Evolutionary conservation across 768 basidiomycete species (phyloP).

Genomic region (Sarcodon aspratus): DNA sequence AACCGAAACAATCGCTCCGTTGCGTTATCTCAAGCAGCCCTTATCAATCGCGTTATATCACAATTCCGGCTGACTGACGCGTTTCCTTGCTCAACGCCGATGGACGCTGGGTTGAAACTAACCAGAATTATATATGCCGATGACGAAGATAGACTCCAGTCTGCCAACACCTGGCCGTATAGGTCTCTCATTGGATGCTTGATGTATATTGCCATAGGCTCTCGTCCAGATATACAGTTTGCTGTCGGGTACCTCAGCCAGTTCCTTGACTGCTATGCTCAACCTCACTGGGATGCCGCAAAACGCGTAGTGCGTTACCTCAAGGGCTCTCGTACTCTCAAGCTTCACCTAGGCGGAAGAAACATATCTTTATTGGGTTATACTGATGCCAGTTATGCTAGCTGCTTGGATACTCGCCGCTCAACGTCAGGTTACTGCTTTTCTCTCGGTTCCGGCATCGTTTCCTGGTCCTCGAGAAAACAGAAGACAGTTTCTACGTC

Average conservation of each 20-base stretch:
- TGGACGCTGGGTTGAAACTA: slow-evolving; percentile 5
- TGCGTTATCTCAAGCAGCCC: slow-evolving; percentile 7
- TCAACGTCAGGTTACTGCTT: slow-evolving; percentile 17
- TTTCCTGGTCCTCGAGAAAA: slow-evolving; percentile 15
- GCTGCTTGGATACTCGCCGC: slow-evolving; percentile 9
- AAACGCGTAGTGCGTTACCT: slow-evolving; percentile 16
- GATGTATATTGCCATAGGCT: slow-evolving; percentile 15
- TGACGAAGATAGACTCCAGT: slow-evolving; percentile 5
- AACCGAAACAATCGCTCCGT: slow-evolving; percentile 11
- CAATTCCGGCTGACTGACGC: slow-evolving; percentile 6
- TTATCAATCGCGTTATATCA: slow-evolving; percentile 8
- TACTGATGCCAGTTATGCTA: slow-evolving; percentile 17
- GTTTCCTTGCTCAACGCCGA: slow-evolving; percentile 7
- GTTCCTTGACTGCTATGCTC: slow-evolving; percentile 10
- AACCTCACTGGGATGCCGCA: slow-evolving; percentile 11
- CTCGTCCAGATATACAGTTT: slow-evolving; percentile 20
- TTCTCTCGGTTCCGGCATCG: slow-evolving; percentile 9
- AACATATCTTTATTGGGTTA: too few relatives aligned
- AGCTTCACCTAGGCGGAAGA: slow-evolving; percentile 8
- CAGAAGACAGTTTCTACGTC: slow-evolving; percentile 15
- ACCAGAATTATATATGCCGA: background rate
- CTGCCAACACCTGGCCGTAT: slow-evolving; percentile 15
- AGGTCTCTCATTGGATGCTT: slow-evolving; percentile 16
- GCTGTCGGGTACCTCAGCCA: slow-evolving; percentile 10
- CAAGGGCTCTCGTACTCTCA: slow-evolving; percentile 8